A percentile compares a stretch with the other conserved stretches of the same genome.
phyloP scores from a whole-genome alignment of 768 basidiomycete genomes.

The Psilocybe tampanensis region DNA sequence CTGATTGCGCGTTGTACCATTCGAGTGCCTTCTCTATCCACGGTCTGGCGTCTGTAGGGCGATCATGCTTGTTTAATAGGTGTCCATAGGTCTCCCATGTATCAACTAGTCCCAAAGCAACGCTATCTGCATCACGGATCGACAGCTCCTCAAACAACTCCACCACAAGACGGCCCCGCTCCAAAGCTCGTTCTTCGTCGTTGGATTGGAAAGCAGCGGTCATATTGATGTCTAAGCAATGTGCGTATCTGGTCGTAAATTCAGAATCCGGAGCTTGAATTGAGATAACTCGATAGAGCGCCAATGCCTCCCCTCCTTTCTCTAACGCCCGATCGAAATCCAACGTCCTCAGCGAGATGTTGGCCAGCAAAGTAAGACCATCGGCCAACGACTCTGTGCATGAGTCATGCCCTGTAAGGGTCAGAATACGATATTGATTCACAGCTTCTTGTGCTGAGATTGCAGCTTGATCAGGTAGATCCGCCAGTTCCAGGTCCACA shows the following conservation, averaged over 20 bases:
- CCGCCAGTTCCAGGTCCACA: slow-evolving; percentile 6
- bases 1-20: neutral
- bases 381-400: slow-evolving; percentile 1
- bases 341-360: neutral
- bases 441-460: slow-evolving; percentile 1
- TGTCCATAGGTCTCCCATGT: neutral
- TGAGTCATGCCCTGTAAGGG: neutral
- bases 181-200: neutral
- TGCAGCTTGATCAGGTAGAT: neutral
- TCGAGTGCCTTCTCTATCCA: slow-evolving; percentile 1
- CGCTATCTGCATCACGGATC: neutral
- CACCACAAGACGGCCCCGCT: neutral
- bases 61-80: neutral
- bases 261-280: neutral
- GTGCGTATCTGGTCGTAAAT: neutral
- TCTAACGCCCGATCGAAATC: neutral
- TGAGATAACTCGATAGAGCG: neutral
- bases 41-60: neutral
- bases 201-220: neutral
- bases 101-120: neutral
- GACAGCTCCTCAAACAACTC: neutral
- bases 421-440: slow-evolving; percentile 8
- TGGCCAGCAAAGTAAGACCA: slow-evolving; percentile 1
- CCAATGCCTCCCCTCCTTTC: slow-evolving; percentile 6
- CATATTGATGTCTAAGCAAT: slow-evolving; percentile 6